Conservation (phyloP, 768 basidiomycete genomes). For the Rhodotorula babjevae region DNA sequence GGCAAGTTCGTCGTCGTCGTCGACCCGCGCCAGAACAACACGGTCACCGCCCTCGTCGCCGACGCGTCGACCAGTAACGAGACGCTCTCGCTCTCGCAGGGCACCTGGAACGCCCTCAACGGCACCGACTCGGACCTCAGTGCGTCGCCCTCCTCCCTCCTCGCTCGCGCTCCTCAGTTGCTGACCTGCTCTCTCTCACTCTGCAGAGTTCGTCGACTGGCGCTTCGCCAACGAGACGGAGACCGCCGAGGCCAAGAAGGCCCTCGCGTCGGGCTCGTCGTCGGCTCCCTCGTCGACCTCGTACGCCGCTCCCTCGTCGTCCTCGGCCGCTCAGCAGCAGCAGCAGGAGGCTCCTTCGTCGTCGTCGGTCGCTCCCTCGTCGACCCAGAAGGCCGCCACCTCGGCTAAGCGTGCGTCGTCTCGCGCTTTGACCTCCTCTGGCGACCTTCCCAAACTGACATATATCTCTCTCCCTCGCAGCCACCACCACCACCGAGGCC, state of each 20-base stretch:
- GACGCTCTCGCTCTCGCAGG: conserved; percentile 36
- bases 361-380: neutral
- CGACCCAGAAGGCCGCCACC: conserved; percentile 10
- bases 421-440: too few species aligned
- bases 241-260: conserved; percentile 48
- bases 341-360: neutral
- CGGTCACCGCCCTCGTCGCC: conserved; percentile 62
- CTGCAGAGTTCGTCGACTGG: conserved; percentile 33
- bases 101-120: conserved; percentile 49
- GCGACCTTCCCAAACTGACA: neutral
- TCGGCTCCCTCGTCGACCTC: conserved; percentile 24
- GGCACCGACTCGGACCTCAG: conserved; percentile 15
- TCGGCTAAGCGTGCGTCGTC: conserved; percentile 6
- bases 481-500: conserved; percentile 35
- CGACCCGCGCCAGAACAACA: conserved; percentile 58
- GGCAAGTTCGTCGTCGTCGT: conserved; percentile 62
- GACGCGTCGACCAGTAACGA: conserved; percentile 55
- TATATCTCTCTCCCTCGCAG: neutral
- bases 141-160: conserved; percentile 9
- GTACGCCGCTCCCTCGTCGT: conserved; percentile 14
- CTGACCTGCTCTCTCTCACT: conserved; percentile 50
- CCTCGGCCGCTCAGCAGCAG: conserved; percentile 11
- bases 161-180: conserved; percentile 51
- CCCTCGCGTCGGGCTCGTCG: conserved; percentile 56
- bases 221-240: conserved; percentile 39